Base-by-base conservation (phyloP, 164 flowering plant species). In the Stephania cephalantha region DNA sequence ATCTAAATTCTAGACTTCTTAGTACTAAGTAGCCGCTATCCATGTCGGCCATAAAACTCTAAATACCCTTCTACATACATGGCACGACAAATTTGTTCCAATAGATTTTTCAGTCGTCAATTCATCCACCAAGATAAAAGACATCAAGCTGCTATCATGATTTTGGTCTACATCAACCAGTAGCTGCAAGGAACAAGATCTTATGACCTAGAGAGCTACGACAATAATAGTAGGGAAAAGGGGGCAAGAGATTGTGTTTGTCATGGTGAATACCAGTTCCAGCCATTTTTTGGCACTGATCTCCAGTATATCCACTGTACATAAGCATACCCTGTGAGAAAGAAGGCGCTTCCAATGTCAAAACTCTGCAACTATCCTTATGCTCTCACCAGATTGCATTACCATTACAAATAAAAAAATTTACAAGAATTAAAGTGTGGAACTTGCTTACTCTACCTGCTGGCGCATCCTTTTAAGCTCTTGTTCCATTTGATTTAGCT, bases 381-480 rank as follows among this genome's bases (percentile, higher is more conserved):
- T 3, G 7, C 8, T 2, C 20, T 58, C 6, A 58, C 22, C 18
- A 11, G 6, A 55, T 55, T 55, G 18, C 63, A 55, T 46, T 25
- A 4, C 8, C 44, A 30, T 68, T 68, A 68, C 42, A 67, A 18
- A 7, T 10, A 44, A 42, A 69, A 67, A 22, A 55, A 42, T 15
- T 69, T 61, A 9, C 22, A 35, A 35, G 42, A 48, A 74, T 1
- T 18, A 77, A 72, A 25, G n/a, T 64, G n/a, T 64, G 48, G 18
- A 20, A 73, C 10, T 12, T 42, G 22, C 15, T 53, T 31, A 20
- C 45, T 35, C 11, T 35, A 91, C 97, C 97, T 94, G 97, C 71
- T 90, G 98, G 1, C 90, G 86, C 65, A 90, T 90, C 68, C 81
- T 82, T 81, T 89, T 88, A 75, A 94, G 89, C 87, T 90, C 98